Percentiles rank a stretch among this genome's conserved stretches.
phyloP scores from a whole-genome alignment of 495 filamentous ascomycete genomes.

The Neurospora tetrasperma region DNA sequence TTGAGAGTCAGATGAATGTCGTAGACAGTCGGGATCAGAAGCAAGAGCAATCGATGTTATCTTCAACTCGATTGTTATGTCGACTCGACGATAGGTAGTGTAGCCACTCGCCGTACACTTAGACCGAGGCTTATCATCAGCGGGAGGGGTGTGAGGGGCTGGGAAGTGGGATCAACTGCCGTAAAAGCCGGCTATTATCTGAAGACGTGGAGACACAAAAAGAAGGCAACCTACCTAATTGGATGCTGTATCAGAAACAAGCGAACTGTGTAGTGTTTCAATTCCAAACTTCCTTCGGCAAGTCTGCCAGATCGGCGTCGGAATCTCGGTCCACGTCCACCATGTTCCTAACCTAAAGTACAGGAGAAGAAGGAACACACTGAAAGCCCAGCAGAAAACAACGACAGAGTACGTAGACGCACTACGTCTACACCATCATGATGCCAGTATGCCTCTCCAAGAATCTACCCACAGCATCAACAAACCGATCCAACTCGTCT shows the following conservation, averaged over 20 bases:
- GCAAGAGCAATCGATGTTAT: neutral
- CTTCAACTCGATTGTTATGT: neutral
- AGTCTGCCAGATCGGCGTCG: neutral
- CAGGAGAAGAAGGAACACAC: neutral
- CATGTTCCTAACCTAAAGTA: neutral
- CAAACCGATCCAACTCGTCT: slow-evolving; percentile 33
- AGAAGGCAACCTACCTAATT: neutral
- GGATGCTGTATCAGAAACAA: neutral
- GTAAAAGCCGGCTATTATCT: neutral
- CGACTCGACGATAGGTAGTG: neutral
- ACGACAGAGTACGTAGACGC: neutral
- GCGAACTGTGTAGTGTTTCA: neutral
- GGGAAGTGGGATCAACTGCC: neutral
- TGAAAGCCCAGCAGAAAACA: neutral
- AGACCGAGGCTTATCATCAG: neutral
- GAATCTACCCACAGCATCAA: slow-evolving; percentile 21
- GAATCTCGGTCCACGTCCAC: neutral
- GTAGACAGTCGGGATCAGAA: neutral
- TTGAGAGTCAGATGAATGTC: neutral
- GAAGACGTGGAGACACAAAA: neutral
- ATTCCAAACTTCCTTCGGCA: neutral
- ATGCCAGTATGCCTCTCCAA: slow-evolving; percentile 12
- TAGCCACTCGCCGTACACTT: neutral
- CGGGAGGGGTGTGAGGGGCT: neutral
- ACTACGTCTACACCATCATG: slow-evolving; percentile 7